Conservation (phyloP, 2,329 filamentous ascomycete species). For the Cytospora leucostoma region DNA sequence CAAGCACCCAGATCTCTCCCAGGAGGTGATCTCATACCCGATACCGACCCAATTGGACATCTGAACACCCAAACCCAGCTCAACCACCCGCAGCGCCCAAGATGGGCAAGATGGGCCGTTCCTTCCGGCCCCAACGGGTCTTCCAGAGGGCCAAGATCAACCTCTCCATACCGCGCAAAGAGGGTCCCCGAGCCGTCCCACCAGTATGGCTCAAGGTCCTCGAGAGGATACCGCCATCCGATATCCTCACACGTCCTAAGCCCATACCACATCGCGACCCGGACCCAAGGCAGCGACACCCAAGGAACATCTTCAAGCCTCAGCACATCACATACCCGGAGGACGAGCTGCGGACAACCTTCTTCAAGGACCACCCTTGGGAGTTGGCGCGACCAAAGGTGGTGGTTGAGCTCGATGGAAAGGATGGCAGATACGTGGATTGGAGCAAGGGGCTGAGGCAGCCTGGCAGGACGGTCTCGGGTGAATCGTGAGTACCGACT, state of each 20-base stretch:
- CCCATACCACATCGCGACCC: constrained; percentile 48
- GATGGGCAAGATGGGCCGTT: constrained; percentile 40
- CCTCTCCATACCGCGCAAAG: constrained; percentile 39
- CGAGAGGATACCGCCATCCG: constrained; percentile 57
- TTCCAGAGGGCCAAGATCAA: constrained; percentile 44
- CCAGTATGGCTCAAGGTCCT: constrained; percentile 55
- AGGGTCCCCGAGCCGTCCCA: constrained; percentile 34
- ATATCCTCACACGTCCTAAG: constrained; percentile 57
- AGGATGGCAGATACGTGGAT: constrained; percentile 73
- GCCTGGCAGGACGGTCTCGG: constrained; percentile 72
- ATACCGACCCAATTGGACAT: not conserved
- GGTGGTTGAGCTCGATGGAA: constrained; percentile 82
- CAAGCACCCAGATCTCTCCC: not conserved
- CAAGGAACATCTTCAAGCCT: constrained; percentile 79
- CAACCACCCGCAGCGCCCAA: constrained; percentile 21
- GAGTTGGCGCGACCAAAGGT: constrained; percentile 87
- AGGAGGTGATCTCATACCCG: not conserved
- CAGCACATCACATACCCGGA: constrained; percentile 78
- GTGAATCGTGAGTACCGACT: constrained; percentile 69
- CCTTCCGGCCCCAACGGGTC: constrained; percentile 44
- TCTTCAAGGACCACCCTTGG: constrained; percentile 96
- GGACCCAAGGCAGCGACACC: constrained; percentile 57
- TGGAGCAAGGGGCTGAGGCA: constrained; percentile 79
- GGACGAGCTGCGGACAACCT: constrained; percentile 75
- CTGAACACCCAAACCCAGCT: not conserved